Percentiles rank a stretch among this genome's conserved stretches.
Evolutionary conservation across 371 early-diverging fungal genomes (phyloP).

Genomic region (Apophysomyces ossiformis): DNA sequence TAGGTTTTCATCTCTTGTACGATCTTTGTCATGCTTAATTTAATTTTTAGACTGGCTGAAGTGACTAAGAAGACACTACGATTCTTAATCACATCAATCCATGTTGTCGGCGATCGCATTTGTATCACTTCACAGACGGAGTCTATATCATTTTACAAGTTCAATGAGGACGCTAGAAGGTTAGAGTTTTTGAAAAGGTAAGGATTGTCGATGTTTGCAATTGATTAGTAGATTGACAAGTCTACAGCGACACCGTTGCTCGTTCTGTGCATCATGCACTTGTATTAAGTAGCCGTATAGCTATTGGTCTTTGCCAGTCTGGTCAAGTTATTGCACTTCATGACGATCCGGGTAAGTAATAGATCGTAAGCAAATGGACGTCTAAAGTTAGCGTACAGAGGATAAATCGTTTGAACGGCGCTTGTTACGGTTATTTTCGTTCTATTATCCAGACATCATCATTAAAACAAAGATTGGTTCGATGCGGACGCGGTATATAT

Average conservation of each 20-base stretch:
- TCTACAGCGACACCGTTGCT: conserved; percentile 32
- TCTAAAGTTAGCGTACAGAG: conserved; percentile 5
- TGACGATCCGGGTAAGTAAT: conserved; percentile 26
- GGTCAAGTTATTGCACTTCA: conserved; percentile 40
- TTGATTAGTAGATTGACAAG: not conserved
- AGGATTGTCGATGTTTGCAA: not conserved
- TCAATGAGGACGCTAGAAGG: conserved; percentile 21
- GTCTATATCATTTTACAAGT: conserved; percentile 41
- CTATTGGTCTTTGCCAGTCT: conserved; percentile 30
- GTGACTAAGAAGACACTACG: conserved; percentile 32
- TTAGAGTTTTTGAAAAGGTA: conserved; percentile 43
- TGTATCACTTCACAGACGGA: conserved; percentile 42
- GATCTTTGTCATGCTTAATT: not conserved
- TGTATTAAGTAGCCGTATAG: conserved; percentile 25
- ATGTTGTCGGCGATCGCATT: conserved; percentile 30
- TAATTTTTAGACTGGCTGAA: conserved; percentile 29
- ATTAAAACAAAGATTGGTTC: conserved; percentile 29
- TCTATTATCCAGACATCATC: conserved; percentile 43
- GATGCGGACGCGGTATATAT: conserved; percentile 19
- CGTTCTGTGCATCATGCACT: conserved; percentile 36
- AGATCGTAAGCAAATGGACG: not conserved
- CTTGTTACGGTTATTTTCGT: conserved; percentile 30
- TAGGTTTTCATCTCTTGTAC: conserved; percentile 9
- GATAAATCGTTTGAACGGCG: conserved; percentile 32
- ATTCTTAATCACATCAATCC: conserved; percentile 41